Base-by-base conservation (phyloP, 345 rosid species). In the Turritis glabra region DNA sequence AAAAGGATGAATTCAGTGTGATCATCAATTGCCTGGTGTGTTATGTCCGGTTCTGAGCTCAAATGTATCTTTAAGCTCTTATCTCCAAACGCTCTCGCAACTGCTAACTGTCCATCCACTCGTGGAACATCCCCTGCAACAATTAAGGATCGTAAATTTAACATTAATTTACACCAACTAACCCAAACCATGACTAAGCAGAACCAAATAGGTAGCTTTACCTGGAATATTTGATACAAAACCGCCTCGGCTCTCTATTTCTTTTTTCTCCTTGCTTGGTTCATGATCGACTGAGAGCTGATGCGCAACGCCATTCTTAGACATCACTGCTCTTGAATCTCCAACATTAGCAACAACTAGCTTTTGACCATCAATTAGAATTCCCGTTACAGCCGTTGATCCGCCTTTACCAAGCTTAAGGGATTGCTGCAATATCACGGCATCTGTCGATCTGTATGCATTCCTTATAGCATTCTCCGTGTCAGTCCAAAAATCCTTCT, bases 41-140 rank as follows among this genome's bases (percentile, higher is more conserved):
- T 54, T 47, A 92, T 75, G 59, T 90, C 89, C 0, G 97, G 97
- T 29, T 92, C 97, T 19, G 96, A 90, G 80, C 96, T 93, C 35
- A 93, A 85, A 77, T 93, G 98, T 77, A 86, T 38, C 85, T 93
- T 93, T 74, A 90, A 78, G 77, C 90, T 90, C 78, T 81, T 84
- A 69, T 93, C 96, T 13, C 98, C 98, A 74, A 93, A 93, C 13
- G 98, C 93, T 80, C 98, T 86, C 2, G 98, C 95, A 67, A 90
- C 96, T 0, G 98, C 98, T 46, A 93, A 79, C 55, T 93, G 97
- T 47, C 98, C 98, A 59, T 93, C 93, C 11, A 90, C 97, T 14
- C 98, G 85, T 0, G 98, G 93, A 43, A 93, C 96, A 58, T 90
- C 96, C 40, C 97, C 98, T 90, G 87, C 57, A 77, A 58, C 7